Evolutionary conservation across 192 early-diverging fungal genomes (phyloP).

Genomic region (Helicostylum pulchrum): DNA sequence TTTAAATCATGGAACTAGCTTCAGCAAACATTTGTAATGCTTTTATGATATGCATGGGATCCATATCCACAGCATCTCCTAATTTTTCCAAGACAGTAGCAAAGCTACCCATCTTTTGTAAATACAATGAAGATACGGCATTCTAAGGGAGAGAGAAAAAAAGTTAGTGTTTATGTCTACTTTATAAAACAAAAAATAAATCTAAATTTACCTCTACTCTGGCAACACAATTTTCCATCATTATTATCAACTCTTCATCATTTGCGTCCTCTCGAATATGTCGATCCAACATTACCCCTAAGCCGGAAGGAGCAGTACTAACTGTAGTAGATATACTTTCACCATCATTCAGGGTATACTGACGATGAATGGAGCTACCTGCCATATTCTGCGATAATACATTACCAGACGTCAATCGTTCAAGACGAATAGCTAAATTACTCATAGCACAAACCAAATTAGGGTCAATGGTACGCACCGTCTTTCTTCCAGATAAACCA

Average conservation of each 20-base stretch:
- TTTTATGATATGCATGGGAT: conserved; percentile 56
- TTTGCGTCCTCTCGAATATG: conserved; percentile 46
- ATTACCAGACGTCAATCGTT: conserved; percentile 29
- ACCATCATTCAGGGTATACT: background rate
- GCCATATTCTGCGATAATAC: background rate
- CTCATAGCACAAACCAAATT: conserved; percentile 19
- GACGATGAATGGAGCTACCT: conserved; percentile 3
- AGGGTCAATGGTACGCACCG: conserved; percentile 22
- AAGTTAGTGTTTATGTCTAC: background rate
- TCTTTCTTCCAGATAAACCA: background rate
- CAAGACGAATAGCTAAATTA: conserved; percentile 30
- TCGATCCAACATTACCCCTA: conserved; percentile 14
- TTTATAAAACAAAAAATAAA: background rate
- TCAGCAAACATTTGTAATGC: conserved; percentile 65
- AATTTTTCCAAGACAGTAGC: conserved; percentile 55
- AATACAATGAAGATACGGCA: conserved; percentile 54
- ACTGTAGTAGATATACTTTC: conserved; percentile 8
- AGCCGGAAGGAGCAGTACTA: background rate
- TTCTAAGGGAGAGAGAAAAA: conserved; percentile 40
- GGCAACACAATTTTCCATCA: conserved; percentile 53
- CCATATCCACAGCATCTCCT: conserved; percentile 53
- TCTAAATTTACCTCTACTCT: conserved; percentile 51
- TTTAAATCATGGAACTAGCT: conserved; percentile 4
- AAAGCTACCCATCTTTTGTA: conserved; percentile 53
- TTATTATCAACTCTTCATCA: conserved; percentile 47